A percentile compares a stretch with the other conserved stretches of the same genome.
phyloP scores from a whole-genome alignment of 2,329 filamentous ascomycete genomes.

The Ophiostoma australiae region DNA sequence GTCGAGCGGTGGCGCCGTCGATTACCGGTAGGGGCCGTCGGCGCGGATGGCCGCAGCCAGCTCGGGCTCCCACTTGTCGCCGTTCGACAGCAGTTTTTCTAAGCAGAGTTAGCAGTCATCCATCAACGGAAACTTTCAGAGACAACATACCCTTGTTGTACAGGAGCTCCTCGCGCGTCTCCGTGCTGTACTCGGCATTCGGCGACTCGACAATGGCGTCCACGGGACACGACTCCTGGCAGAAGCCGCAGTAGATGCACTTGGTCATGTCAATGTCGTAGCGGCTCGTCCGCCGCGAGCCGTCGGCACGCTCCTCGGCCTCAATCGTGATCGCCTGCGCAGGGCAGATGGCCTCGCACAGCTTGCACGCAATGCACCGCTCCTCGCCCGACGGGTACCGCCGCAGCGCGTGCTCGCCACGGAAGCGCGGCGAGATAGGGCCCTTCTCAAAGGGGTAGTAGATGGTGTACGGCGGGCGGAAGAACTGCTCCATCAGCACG shows the following conservation, averaged over 20 bases:
- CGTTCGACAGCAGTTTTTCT: constrained; percentile 82
- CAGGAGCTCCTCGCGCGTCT: constrained; percentile 81
- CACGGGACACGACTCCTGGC: constrained; percentile 97
- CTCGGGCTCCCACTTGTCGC: constrained; percentile 97
- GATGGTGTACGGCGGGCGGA: constrained; percentile 97
- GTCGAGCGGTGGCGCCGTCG: not conserved
- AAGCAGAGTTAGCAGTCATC: constrained; percentile 17
- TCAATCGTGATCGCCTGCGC: constrained; percentile 98
- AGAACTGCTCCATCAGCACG: constrained; percentile 94
- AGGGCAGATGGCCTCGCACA: constrained; percentile 97
- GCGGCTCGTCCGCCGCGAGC: constrained; percentile 87
- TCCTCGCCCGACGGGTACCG: constrained; percentile 97
- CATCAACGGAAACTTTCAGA: not conserved
- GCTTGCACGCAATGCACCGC: constrained; percentile 98
- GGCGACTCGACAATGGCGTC: constrained; percentile 74
- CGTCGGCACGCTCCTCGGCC: constrained; percentile 95
- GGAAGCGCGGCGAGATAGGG: constrained; percentile 94
- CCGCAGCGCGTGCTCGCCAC: constrained; percentile 93
- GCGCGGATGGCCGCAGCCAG: constrained; percentile 86
- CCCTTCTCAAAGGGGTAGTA: constrained; percentile 99
- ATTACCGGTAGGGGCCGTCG: constrained; percentile 84
- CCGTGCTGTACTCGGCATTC: constrained; percentile 59
- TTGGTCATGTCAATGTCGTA: constrained; percentile 99
- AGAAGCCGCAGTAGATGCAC: constrained; percentile 99
- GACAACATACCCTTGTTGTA: constrained; percentile 75